Conservation (phyloP, 1,284 basidiomycete genomes). For the Cystobasidiaceae sp. region DNA sequence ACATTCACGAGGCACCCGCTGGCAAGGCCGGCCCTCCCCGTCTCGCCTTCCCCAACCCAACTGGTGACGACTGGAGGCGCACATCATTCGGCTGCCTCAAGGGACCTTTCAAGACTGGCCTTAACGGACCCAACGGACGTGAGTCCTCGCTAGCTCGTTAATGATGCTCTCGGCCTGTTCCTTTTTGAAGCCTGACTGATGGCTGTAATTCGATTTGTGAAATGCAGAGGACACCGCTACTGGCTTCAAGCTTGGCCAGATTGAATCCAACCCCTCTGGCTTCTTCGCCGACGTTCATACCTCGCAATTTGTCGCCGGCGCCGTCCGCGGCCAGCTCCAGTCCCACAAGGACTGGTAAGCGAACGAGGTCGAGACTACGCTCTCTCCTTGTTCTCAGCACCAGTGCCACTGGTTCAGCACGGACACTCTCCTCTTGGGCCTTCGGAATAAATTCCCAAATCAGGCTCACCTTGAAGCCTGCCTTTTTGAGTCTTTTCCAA, state of each 20-base stretch:
- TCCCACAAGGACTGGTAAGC: conserved; percentile 24
- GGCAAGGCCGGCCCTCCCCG: conserved; percentile 46
- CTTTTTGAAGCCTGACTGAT: neutral
- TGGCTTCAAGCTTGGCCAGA: conserved; percentile 42
- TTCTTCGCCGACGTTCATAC: conserved; percentile 49
- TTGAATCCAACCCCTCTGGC: conserved; percentile 44
- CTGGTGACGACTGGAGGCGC: conserved; percentile 40
- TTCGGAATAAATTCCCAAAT: too few species aligned
- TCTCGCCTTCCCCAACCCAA: conserved; percentile 39
- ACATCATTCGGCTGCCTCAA: conserved; percentile 44
- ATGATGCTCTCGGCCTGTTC: neutral
- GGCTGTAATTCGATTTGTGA: neutral
- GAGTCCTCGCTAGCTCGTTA: conserved; percentile 26
- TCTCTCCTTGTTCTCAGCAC: too few species aligned
- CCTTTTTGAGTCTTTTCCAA: too few species aligned
- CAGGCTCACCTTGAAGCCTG: too few species aligned
- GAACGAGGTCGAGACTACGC: too few species aligned
- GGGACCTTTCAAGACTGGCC: conserved; percentile 47
- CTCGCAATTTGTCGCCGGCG: conserved; percentile 43
- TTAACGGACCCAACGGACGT: conserved; percentile 42
- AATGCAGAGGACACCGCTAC: conserved; percentile 43
- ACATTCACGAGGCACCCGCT: conserved; percentile 45
- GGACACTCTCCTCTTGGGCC: too few species aligned
- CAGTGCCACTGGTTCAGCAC: too few species aligned
- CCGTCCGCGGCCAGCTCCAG: conserved; percentile 47